Percentiles rank a stretch among this genome's conserved stretches.
Evolutionary conservation across 768 basidiomycete species (phyloP).

Genomic region (Termitomyces sp.): DNA sequence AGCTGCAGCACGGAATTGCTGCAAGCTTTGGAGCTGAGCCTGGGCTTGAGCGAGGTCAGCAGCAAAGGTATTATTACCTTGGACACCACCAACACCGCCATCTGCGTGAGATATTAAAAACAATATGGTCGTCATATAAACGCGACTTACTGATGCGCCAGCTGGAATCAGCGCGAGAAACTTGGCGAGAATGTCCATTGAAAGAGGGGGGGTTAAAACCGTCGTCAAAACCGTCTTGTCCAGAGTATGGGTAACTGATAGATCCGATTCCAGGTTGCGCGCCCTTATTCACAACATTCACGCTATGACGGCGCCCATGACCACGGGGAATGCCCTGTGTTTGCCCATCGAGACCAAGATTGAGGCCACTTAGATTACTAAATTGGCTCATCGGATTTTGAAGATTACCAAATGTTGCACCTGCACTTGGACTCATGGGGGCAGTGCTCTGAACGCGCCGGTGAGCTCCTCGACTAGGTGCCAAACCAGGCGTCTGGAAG

Average conservation of each 20-base stretch:
- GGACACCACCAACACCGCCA: slow-evolving; percentile 69
- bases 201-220: slow-evolving; percentile 64
- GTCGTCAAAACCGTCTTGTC: slow-evolving; percentile 75
- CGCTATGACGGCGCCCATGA: slow-evolving; percentile 87
- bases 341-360: slow-evolving; percentile 61
- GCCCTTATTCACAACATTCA: slow-evolving; percentile 84
- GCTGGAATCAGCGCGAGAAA: slow-evolving; percentile 74
- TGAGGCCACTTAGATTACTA: slow-evolving; percentile 47
- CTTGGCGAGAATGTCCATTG: slow-evolving; percentile 71
- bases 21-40: slow-evolving; percentile 92
- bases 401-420: slow-evolving; percentile 39
- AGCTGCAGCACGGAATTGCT: slow-evolving; percentile 94
- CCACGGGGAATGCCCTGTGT: slow-evolving; percentile 69
- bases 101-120: slow-evolving; percentile 36
- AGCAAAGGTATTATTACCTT: slow-evolving; percentile 61
- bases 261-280: slow-evolving; percentile 45
- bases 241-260: slow-evolving; percentile 45
- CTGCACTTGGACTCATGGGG: slow-evolving; percentile 50
- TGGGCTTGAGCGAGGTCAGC: slow-evolving; percentile 95
- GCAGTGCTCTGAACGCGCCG: slow-evolving; percentile 86
- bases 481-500: slow-evolving; percentile 73
- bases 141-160: slow-evolving; percentile 82
- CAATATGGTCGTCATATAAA: not conserved
- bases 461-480: slow-evolving; percentile 59
- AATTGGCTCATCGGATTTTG: slow-evolving; percentile 71